Conservation (phyloP, 495 filamentous ascomycete genomes). For the Xylaria curta region DNA sequence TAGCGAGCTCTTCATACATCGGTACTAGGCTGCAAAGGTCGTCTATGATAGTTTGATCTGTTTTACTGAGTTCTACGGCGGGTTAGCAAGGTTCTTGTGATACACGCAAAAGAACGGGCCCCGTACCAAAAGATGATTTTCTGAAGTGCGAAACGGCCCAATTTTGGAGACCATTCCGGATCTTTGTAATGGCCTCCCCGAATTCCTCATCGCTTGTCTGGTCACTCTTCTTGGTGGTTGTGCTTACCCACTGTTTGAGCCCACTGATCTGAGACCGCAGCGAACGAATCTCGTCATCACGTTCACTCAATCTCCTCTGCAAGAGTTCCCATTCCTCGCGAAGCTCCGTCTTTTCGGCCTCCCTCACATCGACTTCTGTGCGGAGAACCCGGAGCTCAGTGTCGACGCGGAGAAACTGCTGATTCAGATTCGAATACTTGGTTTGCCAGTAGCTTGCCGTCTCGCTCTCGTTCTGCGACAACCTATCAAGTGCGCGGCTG, state of each 20-base stretch:
- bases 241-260: slow-evolving; percentile 63
- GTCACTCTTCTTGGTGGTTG: slow-evolving; percentile 50
- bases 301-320: slow-evolving; percentile 42
- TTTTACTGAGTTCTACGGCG: slow-evolving; percentile 47
- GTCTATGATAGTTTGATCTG: slow-evolving; percentile 41
- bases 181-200: slow-evolving; percentile 50
- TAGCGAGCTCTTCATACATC: slow-evolving; percentile 54
- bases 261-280: slow-evolving; percentile 56
- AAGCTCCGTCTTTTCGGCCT: slow-evolving; percentile 47
- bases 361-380: slow-evolving; percentile 47
- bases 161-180: slow-evolving; percentile 64
- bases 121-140: slow-evolving; percentile 56
- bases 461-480: slow-evolving; percentile 51
- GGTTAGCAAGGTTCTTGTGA: slow-evolving; percentile 27
- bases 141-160: slow-evolving; percentile 64
- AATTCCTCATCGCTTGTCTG: slow-evolving; percentile 63
- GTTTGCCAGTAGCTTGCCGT: slow-evolving; percentile 56
- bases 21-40: slow-evolving; percentile 55
- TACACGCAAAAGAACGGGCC: slow-evolving; percentile 4
- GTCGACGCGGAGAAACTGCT: slow-evolving; percentile 49
- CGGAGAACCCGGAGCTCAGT: slow-evolving; percentile 52
- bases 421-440: slow-evolving; percentile 50
- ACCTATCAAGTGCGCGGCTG: slow-evolving; percentile 51
- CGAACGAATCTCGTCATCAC: slow-evolving; percentile 51
- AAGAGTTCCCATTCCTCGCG: slow-evolving; percentile 49